phyloP scores from a whole-genome alignment of 2,329 filamentous ascomycete species.

The Trichoderma polysporum region DNA sequence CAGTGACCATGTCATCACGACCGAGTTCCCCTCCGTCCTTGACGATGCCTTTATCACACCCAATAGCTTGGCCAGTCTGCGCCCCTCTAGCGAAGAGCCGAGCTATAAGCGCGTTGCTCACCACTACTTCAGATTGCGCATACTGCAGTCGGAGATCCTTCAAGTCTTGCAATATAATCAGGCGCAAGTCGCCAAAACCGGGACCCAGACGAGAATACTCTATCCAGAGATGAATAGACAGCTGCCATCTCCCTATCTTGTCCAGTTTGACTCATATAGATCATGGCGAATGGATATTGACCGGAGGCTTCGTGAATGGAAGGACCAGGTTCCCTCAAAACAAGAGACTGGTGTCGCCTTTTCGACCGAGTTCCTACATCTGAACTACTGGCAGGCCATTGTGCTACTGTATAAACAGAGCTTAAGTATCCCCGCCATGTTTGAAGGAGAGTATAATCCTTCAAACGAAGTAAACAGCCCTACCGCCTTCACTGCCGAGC shows the following conservation, averaged over 20 bases:
- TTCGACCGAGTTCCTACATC: conserved; percentile 82
- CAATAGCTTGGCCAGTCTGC: conserved; percentile 66
- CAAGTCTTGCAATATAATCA: conserved; percentile 93
- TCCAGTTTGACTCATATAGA: conserved; percentile 79
- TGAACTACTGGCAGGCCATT: conserved; percentile 97
- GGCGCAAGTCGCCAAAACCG: conserved; percentile 71
- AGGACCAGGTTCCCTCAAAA: conserved; percentile 73
- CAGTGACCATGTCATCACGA: conserved; percentile 94
- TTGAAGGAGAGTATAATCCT: conserved; percentile 74
- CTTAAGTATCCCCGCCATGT: conserved; percentile 77
- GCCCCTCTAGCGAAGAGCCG: conserved; percentile 55
- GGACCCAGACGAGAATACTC: conserved; percentile 56
- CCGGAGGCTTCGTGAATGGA: conserved; percentile 80
- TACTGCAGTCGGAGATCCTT: conserved; percentile 91
- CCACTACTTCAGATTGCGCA: conserved; percentile 85
- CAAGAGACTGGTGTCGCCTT: conserved; percentile 84
- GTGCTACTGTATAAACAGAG: conserved; percentile 95
- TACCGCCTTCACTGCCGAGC: conserved; percentile 61
- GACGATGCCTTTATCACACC: conserved; percentile 88
- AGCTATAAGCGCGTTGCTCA: conserved; percentile 90
- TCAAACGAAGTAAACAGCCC: conserved; percentile 64
- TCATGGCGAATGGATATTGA: conserved; percentile 90
- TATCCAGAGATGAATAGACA: conserved; percentile 76
- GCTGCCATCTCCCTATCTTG: conserved; percentile 80
- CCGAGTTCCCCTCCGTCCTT: conserved; percentile 84